Evolutionary conservation across 2,329 filamentous ascomycete genomes (phyloP).

Genomic region (Cytospora leucostoma): DNA sequence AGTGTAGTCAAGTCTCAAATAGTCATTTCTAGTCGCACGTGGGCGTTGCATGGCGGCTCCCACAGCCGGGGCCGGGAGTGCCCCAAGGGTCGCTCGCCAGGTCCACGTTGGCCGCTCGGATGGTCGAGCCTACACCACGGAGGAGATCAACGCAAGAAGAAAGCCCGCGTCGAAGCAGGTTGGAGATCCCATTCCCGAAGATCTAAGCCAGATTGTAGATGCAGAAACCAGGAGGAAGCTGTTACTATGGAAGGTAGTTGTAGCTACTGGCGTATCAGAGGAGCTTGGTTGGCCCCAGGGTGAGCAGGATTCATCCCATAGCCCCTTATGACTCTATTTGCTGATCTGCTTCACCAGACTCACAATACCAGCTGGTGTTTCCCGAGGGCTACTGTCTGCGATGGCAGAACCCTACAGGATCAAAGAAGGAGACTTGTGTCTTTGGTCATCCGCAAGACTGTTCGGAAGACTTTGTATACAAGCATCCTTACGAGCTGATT

Average conservation of each 20-base stretch:
- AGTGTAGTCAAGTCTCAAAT: neutral
- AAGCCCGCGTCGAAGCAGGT: constrained; percentile 4
- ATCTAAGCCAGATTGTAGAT: constrained; percentile 14
- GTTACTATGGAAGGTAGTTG: constrained; percentile 23
- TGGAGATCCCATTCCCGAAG: constrained; percentile 21
- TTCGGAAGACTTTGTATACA: constrained; percentile 42
- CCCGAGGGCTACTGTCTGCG: constrained; percentile 25
- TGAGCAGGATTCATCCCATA: neutral
- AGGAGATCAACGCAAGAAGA: constrained; percentile 19
- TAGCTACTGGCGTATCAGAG: constrained; percentile 23
- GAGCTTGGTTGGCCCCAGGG: constrained; percentile 25
- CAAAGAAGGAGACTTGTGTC: constrained; percentile 17
- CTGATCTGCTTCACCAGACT: constrained; percentile 5
- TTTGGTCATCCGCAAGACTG: constrained; percentile 24
- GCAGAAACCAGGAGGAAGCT: constrained; percentile 11
- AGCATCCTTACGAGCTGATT: constrained; percentile 55
- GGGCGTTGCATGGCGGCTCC: constrained; percentile 14
- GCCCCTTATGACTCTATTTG: neutral
- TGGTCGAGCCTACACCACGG: constrained; percentile 17
- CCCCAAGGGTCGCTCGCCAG: constrained; percentile 13
- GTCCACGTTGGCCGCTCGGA: constrained; percentile 25
- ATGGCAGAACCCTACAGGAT: constrained; percentile 17
- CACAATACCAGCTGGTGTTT: constrained; percentile 23
- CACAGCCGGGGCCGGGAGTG: constrained; percentile 8
- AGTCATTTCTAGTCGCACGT: neutral